A percentile compares a stretch with the other conserved stretches of the same genome.
Conservation (phyloP, 2,329 filamentous ascomycete genomes). For the Colletotrichum lini region DNA sequence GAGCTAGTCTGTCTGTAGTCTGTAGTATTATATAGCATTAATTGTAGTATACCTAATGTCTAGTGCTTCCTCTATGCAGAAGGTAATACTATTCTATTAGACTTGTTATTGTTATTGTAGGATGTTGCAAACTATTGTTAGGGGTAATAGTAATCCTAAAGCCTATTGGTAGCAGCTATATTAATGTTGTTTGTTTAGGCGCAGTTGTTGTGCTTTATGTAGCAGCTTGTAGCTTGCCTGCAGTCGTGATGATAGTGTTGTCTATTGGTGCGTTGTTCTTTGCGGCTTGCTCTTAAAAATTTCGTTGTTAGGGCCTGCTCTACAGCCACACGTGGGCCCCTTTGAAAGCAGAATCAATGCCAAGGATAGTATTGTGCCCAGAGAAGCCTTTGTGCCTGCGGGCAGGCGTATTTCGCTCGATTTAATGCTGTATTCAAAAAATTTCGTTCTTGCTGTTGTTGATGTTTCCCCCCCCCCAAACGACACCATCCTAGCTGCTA, state of each 20-base stretch:
- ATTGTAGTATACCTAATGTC: neutral
- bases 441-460: constrained; percentile 20
- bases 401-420: constrained; percentile 28
- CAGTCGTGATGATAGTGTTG: constrained; percentile 12
- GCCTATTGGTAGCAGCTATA: constrained; percentile 2
- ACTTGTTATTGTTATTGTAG: neutral
- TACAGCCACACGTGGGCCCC: constrained; percentile 1
- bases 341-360: constrained; percentile 16
- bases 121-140: constrained; percentile 15
- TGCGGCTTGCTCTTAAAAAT: constrained; percentile 20
- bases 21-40: neutral
- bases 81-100: constrained; percentile 10
- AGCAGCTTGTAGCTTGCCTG: neutral
- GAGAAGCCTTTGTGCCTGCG: constrained; percentile 1
- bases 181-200: constrained; percentile 23
- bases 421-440: constrained; percentile 24
- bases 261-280: constrained; percentile 13
- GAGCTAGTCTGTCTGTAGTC: constrained; percentile 1
- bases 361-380: constrained; percentile 13
- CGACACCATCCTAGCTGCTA: no score
- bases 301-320: constrained; percentile 18
- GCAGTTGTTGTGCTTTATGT: constrained; percentile 14
- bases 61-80: constrained; percentile 7
- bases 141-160: neutral
- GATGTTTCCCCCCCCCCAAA: neutral